Evolutionary conservation across 148 eudicot species (phyloP).

Genomic region (Chenopodium quinoa): DNA sequence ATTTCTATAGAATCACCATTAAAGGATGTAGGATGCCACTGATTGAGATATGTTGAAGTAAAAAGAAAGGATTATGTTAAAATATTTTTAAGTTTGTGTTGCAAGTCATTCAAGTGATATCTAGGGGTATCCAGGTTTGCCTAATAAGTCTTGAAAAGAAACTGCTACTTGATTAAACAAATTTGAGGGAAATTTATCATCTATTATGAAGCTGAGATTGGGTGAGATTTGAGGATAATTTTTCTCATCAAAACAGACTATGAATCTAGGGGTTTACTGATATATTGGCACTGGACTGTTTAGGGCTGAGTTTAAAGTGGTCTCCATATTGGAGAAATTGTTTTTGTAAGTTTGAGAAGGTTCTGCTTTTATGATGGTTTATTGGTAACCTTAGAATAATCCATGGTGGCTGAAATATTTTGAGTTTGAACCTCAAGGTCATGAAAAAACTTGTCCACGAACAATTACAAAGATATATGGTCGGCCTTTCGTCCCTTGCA

Average conservation of each 20-base stretch:
- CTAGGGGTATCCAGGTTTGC: not conserved
- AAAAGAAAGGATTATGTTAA: not conserved
- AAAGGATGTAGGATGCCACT: not conserved
- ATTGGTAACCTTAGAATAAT: not conserved
- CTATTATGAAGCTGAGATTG: not conserved
- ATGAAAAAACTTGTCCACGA: not conserved
- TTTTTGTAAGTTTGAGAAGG: not conserved
- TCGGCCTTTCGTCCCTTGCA: not conserved
- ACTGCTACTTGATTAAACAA: not conserved
- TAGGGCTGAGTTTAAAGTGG: not conserved
- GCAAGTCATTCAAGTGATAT: not conserved
- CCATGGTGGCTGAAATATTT: not conserved
- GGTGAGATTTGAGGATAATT: not conserved
- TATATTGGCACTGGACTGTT: not conserved
- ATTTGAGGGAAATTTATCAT: not conserved
- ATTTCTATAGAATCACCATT: not conserved
- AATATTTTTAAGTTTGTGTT: not conserved
- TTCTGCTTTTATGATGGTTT: not conserved
- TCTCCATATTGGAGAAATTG: not conserved
- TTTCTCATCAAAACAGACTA: not conserved
- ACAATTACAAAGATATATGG: not conserved
- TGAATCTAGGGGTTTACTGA: not conserved
- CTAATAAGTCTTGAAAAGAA: not conserved
- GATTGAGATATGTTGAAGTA: not conserved
- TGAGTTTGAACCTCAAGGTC: not conserved